Evolutionary conservation across 108 stramenopile genomes (phyloP).

Genomic region (Nitzschia putrida): DNA sequence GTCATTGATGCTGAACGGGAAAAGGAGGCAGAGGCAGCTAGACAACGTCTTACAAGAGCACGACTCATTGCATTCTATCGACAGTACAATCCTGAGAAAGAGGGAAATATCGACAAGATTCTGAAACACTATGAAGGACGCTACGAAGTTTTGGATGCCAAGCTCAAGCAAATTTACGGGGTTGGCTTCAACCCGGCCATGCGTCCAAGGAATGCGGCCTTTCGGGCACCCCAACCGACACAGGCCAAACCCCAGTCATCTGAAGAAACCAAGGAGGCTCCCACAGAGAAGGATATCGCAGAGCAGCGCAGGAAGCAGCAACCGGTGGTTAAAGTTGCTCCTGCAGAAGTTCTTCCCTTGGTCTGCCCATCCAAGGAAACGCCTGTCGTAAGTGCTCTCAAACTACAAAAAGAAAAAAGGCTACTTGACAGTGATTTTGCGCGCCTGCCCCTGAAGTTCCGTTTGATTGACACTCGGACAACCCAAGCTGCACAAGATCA

Average conservation of each 20-base stretch:
- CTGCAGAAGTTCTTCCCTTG: constrained; percentile 71
- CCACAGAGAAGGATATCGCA: constrained; percentile 9
- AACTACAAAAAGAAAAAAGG: constrained; percentile 23
- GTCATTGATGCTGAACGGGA: constrained; percentile 65
- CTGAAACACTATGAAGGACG: constrained; percentile 71
- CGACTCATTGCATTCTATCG: constrained; percentile 80
- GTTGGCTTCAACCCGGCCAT: constrained; percentile 78
- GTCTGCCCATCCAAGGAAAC: constrained; percentile 66
- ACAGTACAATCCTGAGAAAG: constrained; percentile 72
- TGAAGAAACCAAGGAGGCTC: constrained; percentile 3
- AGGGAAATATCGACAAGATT: constrained; percentile 77
- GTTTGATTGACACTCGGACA: constrained; percentile 77
- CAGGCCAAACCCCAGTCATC: not conserved
- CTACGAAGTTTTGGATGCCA: constrained; percentile 72
- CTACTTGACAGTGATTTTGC: constrained; percentile 14
- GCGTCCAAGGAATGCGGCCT: constrained; percentile 44
- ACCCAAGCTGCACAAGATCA: constrained; percentile 60
- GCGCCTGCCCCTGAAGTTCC: constrained; percentile 59
- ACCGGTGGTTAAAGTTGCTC: constrained; percentile 59
- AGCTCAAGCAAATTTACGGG: constrained; percentile 77
- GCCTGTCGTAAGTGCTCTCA: constrained; percentile 12
- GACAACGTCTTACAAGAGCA: constrained; percentile 62
- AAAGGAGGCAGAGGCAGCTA: constrained; percentile 59
- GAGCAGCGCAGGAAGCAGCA: constrained; percentile 21
- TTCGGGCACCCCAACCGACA: constrained; percentile 5